Percentiles rank a stretch among this genome's conserved stretches.
Evolutionary conservation across 164 flowering plant species (phyloP).

Genomic region (Chloranthus sessilifolius): DNA sequence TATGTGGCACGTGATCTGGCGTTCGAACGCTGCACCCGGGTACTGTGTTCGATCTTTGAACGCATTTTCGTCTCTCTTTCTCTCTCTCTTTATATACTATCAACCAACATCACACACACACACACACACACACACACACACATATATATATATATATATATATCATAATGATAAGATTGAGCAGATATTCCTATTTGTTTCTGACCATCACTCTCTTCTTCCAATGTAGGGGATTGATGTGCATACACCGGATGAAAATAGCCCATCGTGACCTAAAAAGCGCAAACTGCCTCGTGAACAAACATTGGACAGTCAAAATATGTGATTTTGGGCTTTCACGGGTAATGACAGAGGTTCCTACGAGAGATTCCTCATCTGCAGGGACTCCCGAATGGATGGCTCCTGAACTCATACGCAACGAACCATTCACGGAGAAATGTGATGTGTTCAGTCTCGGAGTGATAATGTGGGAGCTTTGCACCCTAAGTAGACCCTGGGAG

Average conservation of each 20-base stretch:
- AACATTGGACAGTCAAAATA: constrained; percentile 86
- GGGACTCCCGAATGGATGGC: constrained; percentile 99
- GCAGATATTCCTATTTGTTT: too few species aligned
- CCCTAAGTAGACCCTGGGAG: constrained; percentile 94
- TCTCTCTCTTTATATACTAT: too few species aligned
- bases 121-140: too few species aligned
- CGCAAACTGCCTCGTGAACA: constrained; percentile 92
- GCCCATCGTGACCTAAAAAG: constrained; percentile 91
- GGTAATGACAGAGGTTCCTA: constrained; percentile 48
- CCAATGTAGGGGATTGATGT: constrained; percentile 76
- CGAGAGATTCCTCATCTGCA: constrained; percentile 71
- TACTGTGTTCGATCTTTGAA: too few species aligned
- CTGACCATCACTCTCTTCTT: not conserved
- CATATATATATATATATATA: too few species aligned
- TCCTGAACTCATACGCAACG: constrained; percentile 92
- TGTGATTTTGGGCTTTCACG: constrained; percentile 97
- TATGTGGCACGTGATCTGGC: too few species aligned
- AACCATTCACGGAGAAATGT: constrained; percentile 88
- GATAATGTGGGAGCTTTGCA: constrained; percentile 98
- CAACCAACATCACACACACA: too few species aligned
- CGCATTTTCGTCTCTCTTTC: too few species aligned
- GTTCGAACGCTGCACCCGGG: too few species aligned
- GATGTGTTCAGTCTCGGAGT: constrained; percentile 98
- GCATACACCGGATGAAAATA: constrained; percentile 89
- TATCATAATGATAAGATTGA: too few species aligned